Percentiles rank a stretch among this genome's conserved stretches.
Conservation (phyloP, 2,329 filamentous ascomycete species). For the Acrodontium crateriforme region DNA sequence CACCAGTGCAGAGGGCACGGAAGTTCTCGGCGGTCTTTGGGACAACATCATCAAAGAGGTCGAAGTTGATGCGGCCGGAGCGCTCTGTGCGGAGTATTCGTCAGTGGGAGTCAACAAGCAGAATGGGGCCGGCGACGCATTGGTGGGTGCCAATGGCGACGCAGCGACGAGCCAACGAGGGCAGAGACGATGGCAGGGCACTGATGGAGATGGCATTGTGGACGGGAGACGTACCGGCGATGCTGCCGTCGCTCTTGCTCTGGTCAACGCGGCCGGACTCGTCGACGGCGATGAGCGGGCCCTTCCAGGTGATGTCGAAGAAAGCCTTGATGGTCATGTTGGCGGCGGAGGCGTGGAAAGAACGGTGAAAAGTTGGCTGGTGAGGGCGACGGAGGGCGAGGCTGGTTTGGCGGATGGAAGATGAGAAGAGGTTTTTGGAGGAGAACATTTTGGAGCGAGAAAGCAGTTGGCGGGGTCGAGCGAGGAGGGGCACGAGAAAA, state of each 20-base stretch:
- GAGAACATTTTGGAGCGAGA: conserved; percentile 8
- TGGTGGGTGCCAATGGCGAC: not conserved
- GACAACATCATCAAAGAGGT: conserved; percentile 71
- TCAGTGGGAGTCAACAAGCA: conserved; percentile 4
- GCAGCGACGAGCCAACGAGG: not conserved
- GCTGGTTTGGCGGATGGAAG: not conserved
- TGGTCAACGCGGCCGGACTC: conserved; percentile 35
- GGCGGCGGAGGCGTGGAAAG: conserved; percentile 51
- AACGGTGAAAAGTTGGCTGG: conserved; percentile 31
- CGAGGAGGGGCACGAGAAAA: not conserved
- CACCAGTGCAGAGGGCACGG: conserved; percentile 83
- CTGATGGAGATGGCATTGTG: not conserved
- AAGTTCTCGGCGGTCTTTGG: conserved; percentile 97
- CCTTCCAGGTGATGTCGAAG: conserved; percentile 38
- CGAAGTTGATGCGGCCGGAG: conserved; percentile 71
- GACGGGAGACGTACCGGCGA: not conserved
- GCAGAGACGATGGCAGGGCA: too few species aligned
- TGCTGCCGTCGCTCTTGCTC: conserved; percentile 45
- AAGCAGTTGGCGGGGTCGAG: not conserved
- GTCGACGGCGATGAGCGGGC: conserved; percentile 53
- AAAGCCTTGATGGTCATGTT: conserved; percentile 65
- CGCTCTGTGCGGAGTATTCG: conserved; percentile 40
- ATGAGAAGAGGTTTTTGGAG: too few species aligned
- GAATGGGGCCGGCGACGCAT: not conserved
- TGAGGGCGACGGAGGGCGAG: conserved; percentile 5